A percentile compares a stretch with the other conserved stretches of the same genome.
Evolutionary conservation across 2,329 filamentous ascomycete species (phyloP).

Genomic region (Cordyceps cateniannulata): DNA sequence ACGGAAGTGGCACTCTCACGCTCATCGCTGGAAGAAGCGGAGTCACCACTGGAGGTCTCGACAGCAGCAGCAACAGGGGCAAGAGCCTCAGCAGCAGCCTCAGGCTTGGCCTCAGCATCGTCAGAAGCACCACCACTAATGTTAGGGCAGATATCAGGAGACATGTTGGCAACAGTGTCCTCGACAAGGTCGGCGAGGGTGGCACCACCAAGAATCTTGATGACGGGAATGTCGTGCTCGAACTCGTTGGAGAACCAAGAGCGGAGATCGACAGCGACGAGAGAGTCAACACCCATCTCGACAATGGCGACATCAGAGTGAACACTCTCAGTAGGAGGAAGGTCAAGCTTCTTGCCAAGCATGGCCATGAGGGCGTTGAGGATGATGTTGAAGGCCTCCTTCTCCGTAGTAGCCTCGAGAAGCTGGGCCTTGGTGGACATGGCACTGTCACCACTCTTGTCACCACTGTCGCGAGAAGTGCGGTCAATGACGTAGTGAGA

Average conservation of each 20-base stretch:
- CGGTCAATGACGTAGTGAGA: constrained; percentile 12
- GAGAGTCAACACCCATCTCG: constrained; percentile 22
- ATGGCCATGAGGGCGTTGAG: constrained; percentile 13
- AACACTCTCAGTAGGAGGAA: constrained; percentile 12
- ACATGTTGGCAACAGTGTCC: constrained; percentile 13
- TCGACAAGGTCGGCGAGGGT: constrained; percentile 17
- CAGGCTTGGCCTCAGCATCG: constrained; percentile 18
- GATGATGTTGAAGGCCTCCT: constrained; percentile 12
- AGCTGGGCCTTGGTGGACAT: constrained; percentile 10
- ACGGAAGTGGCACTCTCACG: constrained; percentile 9
- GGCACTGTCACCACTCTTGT: constrained; percentile 2
- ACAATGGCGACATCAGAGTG: constrained; percentile 12
- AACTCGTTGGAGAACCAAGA: constrained; percentile 42
- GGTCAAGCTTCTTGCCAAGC: constrained; percentile 15
- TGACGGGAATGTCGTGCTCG: constrained; percentile 35
- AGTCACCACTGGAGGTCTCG: constrained; percentile 19
- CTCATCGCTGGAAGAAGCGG: constrained; percentile 9
- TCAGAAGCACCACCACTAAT: constrained; percentile 16
- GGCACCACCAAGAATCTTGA: constrained; percentile 36
- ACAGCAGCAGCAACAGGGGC: constrained; percentile 7
- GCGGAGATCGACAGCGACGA: constrained; percentile 30
- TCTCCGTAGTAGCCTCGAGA: constrained; percentile 12
- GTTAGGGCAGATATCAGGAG: constrained; percentile 13
- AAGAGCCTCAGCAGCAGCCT: constrained; percentile 22
- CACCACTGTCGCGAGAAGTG: constrained; percentile 5